Evolutionary conservation across 2,329 filamentous ascomycete species (phyloP).

Genomic region (Fusarium denticulatum): DNA sequence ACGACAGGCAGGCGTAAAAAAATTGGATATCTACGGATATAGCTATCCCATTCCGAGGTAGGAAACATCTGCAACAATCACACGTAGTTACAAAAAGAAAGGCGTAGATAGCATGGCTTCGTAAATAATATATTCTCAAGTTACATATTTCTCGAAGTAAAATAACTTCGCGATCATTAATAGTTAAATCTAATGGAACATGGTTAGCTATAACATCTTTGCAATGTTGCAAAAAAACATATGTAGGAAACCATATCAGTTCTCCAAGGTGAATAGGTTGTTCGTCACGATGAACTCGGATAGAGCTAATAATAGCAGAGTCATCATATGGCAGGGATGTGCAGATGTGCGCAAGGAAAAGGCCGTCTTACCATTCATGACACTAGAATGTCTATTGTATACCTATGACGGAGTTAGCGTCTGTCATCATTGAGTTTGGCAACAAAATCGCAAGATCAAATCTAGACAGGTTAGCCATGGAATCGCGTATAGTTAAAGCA

Average conservation of each 20-base stretch:
- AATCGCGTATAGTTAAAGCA: neutral
- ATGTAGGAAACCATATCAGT: conserved; percentile 56
- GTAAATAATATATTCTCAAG: neutral
- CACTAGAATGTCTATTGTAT: neutral
- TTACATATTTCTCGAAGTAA: neutral
- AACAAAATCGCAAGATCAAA: neutral
- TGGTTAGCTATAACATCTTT: conserved; percentile 13
- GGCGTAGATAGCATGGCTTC: neutral
- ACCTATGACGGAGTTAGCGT: conserved; percentile 33
- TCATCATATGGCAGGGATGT: conserved; percentile 59
- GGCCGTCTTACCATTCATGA: conserved; percentile 19
- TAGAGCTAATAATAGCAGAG: conserved; percentile 56
- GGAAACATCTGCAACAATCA: neutral
- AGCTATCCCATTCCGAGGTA: neutral
- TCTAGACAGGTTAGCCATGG: conserved; percentile 30
- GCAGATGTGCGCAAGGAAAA: neutral
- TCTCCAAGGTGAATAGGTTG: conserved; percentile 69
- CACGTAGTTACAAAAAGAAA: neutral
- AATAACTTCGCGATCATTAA: neutral
- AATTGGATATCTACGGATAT: neutral
- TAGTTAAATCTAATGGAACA: conserved; percentile 1
- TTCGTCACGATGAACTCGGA: conserved; percentile 67
- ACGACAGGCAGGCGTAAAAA: neutral
- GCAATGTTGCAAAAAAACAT: neutral
- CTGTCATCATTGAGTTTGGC: neutral